These are phyloP conservation scores for Aspergillus carbonarius DNA, from an alignment of 2,329 filamentous ascomycete genomes.

Conservation along the genomic window DNA sequence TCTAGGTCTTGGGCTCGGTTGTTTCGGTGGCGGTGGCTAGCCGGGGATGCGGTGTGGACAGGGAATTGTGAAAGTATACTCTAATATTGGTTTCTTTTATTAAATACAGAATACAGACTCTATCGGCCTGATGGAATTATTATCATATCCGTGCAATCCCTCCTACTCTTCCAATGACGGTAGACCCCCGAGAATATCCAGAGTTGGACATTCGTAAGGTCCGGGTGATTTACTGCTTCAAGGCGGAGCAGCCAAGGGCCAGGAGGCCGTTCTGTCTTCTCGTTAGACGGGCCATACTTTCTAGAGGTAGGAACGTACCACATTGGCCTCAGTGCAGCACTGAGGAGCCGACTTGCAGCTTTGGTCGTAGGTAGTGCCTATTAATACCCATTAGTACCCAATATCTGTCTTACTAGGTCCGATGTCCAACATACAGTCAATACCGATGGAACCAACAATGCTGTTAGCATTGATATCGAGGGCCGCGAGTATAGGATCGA, in stretches of 20 bases:
- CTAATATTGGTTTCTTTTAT: not conserved
- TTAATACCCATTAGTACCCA: not conserved
- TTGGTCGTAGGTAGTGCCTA: conserved; percentile 26
- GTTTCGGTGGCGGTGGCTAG: no score
- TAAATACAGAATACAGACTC: not conserved
- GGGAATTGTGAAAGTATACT: no score
- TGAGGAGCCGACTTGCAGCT: conserved; percentile 24
- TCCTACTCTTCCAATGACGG: not conserved
- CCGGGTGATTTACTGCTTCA: not conserved
- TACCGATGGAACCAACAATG: conserved; percentile 30
- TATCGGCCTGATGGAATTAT: not conserved
- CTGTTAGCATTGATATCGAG: conserved; percentile 24
- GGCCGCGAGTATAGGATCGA: conserved; percentile 26
- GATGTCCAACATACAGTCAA: conserved; percentile 23
- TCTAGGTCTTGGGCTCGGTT: no score
- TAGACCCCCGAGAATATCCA: not conserved
- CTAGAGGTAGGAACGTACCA: conserved; percentile 20
- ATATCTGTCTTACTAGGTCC: no score
- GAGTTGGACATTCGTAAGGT: not conserved
- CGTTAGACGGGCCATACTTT: not conserved
- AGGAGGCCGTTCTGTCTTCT: conserved; percentile 22
- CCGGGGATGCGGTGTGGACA: no score
- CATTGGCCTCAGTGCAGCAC: conserved; percentile 33
- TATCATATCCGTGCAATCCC: not conserved
- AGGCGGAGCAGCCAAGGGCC: conserved; percentile 24